phyloP scores from a whole-genome alignment of 345 rosid genomes.

The Citrus medica region DNA sequence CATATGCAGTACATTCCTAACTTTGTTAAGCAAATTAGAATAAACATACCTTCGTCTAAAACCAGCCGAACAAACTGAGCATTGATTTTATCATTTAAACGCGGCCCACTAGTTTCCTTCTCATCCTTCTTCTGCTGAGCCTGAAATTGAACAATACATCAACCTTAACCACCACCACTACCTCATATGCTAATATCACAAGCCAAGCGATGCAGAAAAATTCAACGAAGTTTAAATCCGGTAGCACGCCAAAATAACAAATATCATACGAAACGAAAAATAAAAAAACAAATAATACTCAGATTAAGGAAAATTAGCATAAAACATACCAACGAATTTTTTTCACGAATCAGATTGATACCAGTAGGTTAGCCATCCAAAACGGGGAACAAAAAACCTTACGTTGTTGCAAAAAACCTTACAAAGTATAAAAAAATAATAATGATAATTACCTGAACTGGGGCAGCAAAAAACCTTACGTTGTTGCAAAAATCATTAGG shows the following conservation, averaged over 20 bases:
- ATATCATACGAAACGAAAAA: background rate
- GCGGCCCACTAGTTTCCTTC: slow-evolving; percentile 16
- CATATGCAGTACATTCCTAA: background rate
- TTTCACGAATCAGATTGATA: background rate
- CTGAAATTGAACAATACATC: slow-evolving; percentile 21
- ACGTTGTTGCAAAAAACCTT: no score
- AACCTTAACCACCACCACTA: background rate
- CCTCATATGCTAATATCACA: background rate
- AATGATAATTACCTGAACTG: slow-evolving; percentile 36
- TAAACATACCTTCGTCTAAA: slow-evolving; percentile 42
- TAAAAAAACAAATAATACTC: background rate
- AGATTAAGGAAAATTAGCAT: background rate
- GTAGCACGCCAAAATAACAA: background rate
- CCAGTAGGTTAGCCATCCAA: background rate
- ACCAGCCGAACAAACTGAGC: slow-evolving; percentile 49
- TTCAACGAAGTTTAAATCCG: background rate
- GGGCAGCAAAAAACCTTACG: slow-evolving; percentile 48
- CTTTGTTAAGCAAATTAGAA: background rate
- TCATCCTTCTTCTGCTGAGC: slow-evolving; percentile 38
- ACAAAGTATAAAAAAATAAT: background rate
- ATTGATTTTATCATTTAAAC: slow-evolving; percentile 45
- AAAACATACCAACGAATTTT: background rate
- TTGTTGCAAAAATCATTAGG: slow-evolving; percentile 24
- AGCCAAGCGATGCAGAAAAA: background rate
- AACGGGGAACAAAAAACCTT: background rate